Percentiles rank a stretch among this genome's conserved stretches.
Evolutionary conservation across 1,284 basidiomycete genomes (phyloP).

Genomic region (Cystobasidium sp.): DNA sequence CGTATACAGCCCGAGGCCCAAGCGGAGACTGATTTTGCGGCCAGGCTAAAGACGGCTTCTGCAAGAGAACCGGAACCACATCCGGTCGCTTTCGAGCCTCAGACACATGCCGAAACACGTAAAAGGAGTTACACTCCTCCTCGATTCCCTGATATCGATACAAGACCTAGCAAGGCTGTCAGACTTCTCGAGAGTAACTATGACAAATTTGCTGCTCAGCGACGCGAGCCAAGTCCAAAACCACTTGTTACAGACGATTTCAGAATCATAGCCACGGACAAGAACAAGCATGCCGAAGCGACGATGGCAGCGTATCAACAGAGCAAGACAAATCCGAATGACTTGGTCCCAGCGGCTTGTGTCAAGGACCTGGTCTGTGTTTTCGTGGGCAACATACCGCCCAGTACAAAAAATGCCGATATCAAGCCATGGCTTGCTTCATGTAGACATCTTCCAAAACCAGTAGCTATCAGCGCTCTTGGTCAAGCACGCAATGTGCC

Average conservation of each 20-base stretch:
- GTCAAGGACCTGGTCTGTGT: conserved; percentile 22
- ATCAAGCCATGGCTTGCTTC: conserved; percentile 17
- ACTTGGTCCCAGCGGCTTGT: background rate
- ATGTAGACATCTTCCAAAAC: background rate
- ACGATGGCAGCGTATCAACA: background rate
- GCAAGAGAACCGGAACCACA: background rate
- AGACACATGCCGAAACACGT: background rate
- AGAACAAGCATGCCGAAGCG: background rate
- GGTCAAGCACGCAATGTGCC: background rate
- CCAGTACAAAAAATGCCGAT: conserved; percentile 1
- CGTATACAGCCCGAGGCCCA: too few relatives aligned
- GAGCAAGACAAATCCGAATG: background rate
- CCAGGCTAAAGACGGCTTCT: too few relatives aligned
- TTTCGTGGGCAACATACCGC: conserved; percentile 22
- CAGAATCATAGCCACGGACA: background rate
- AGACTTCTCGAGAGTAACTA: background rate
- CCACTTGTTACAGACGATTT: background rate
- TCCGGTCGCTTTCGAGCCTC: background rate
- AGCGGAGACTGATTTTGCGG: too few relatives aligned
- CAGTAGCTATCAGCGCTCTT: background rate
- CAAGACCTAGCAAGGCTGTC: background rate
- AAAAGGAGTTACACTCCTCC: background rate
- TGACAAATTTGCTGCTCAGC: background rate
- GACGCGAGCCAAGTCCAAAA: background rate
- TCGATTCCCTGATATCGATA: background rate